Percentiles rank a stretch among this genome's conserved stretches.
Conservation (phyloP, 2,329 filamentous ascomycete genomes). For the Paecilomyces fulvus region DNA sequence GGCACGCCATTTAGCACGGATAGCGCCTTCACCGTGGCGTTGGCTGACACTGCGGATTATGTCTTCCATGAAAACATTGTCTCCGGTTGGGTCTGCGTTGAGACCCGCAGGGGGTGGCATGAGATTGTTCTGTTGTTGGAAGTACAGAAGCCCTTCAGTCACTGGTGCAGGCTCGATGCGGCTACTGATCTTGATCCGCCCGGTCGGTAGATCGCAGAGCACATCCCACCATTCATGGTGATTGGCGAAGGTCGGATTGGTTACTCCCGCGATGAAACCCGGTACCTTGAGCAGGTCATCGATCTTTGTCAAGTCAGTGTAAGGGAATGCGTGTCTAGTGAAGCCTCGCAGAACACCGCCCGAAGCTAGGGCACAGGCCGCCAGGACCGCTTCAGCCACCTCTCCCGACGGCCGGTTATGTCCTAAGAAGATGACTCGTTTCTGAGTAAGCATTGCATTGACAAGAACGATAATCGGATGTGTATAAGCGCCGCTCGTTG, state of each 20-base stretch:
- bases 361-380: constrained; percentile 88
- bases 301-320: constrained; percentile 95
- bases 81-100: constrained; percentile 66
- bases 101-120: constrained; percentile 16
- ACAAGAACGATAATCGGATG: constrained; percentile 92
- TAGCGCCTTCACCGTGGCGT: constrained; percentile 79
- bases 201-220: constrained; percentile 83
- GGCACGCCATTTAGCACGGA: constrained; percentile 85
- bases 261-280: constrained; percentile 95
- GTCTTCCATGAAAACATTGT: constrained; percentile 80
- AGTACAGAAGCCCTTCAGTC: constrained; percentile 79
- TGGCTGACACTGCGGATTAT: constrained; percentile 75
- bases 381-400: constrained; percentile 94
- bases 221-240: constrained; percentile 98
- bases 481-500: constrained; percentile 79
- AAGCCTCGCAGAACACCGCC: constrained; percentile 90
- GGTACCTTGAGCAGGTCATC: constrained; percentile 93
- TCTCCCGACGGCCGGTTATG: constrained; percentile 93
- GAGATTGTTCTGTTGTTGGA: constrained; percentile 60
- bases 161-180: constrained; percentile 71
- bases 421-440: constrained; percentile 89
- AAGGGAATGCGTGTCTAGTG: constrained; percentile 92
- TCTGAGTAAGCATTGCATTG: constrained; percentile 92
- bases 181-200: constrained; percentile 88
- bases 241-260: constrained; percentile 89